A percentile compares a stretch with the other conserved stretches of the same genome.
Evolutionary conservation across 495 filamentous ascomycete species (phyloP).

Genomic region (Penicillium goetzii): DNA sequence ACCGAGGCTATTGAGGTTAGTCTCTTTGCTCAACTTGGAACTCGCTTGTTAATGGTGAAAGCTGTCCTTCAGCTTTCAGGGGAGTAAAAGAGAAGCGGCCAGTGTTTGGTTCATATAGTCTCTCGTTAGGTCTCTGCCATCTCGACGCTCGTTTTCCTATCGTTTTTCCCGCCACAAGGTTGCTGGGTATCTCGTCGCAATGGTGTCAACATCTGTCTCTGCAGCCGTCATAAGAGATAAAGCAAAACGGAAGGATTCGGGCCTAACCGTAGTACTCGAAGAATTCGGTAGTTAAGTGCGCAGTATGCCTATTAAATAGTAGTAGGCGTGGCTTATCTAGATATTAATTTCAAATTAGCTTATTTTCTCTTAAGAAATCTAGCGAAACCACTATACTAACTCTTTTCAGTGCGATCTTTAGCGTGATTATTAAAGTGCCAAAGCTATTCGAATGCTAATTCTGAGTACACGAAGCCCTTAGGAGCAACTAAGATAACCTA

Average conservation of each 20-base stretch:
- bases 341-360: background rate
- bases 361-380: background rate
- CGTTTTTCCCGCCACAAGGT: background rate
- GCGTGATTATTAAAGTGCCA: constrained; percentile 8
- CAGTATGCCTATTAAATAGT: constrained; percentile 1
- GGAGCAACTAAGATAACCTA: background rate
- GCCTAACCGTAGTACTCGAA: background rate
- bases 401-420: background rate
- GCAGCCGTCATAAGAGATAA: constrained; percentile 32
- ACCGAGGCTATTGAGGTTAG: background rate
- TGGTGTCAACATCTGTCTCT: constrained; percentile 1
- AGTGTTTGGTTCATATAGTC: background rate
- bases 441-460: constrained; percentile 1
- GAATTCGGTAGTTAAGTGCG: constrained; percentile 3
- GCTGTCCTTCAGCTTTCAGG: background rate
- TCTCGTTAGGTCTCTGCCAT: background rate
- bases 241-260: background rate
- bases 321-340: background rate
- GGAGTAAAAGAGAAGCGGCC: background rate
- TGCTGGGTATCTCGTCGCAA: background rate
- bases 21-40: background rate
- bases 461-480: background rate
- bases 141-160: background rate
- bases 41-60: background rate
- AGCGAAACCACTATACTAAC: background rate